A percentile compares a stretch with the other conserved stretches of the same genome.
These are phyloP conservation scores for Apiospora saccharicola DNA, from an alignment of 2,329 filamentous ascomycete species.

Conservation along the genomic window DNA sequence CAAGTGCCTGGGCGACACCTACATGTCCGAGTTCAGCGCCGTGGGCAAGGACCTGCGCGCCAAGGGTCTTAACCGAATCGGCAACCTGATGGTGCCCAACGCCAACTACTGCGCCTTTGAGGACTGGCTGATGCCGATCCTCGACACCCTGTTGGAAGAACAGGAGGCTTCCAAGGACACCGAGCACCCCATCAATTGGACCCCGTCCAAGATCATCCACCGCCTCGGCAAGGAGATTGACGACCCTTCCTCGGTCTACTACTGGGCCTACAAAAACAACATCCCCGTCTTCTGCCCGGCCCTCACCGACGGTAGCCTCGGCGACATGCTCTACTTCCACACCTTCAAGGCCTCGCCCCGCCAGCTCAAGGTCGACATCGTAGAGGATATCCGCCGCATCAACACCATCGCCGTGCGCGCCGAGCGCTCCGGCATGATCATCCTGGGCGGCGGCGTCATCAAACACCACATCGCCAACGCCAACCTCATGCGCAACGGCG, in stretches of 20 bases:
- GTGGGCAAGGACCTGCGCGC: conserved; percentile 79
- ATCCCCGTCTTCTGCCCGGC: conserved; percentile 98
- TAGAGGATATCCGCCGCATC: conserved; percentile 90
- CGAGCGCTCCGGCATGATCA: conserved; percentile 91
- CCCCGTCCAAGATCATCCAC: conserved; percentile 89
- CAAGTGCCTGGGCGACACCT: conserved; percentile 95
- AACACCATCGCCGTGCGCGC: conserved; percentile 92
- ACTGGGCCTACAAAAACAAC: conserved; percentile 97
- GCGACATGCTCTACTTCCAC: conserved; percentile 99
- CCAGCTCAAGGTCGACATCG: conserved; percentile 87
- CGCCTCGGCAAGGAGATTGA: conserved; percentile 94
- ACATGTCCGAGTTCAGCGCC: conserved; percentile 85
- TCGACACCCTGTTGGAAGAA: conserved; percentile 93
- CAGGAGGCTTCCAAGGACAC: conserved; percentile 81
- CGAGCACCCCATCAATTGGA: conserved; percentile 80
- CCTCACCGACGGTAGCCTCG: conserved; percentile 91
- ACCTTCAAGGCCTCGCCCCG: conserved; percentile 87
- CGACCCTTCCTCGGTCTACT: conserved; percentile 88
- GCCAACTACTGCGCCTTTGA: conserved; percentile 98
- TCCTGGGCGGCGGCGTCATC: conserved; percentile 91
- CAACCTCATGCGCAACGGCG: conserved; percentile 95
- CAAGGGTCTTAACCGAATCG: conserved; percentile 93
- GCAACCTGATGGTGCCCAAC: conserved; percentile 94
- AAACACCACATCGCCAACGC: conserved; percentile 99
- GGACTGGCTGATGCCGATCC: conserved; percentile 94